Evolutionary conservation across 176 grass and related monocot genomes (phyloP).

Genomic region (Luzula sylvatica): DNA sequence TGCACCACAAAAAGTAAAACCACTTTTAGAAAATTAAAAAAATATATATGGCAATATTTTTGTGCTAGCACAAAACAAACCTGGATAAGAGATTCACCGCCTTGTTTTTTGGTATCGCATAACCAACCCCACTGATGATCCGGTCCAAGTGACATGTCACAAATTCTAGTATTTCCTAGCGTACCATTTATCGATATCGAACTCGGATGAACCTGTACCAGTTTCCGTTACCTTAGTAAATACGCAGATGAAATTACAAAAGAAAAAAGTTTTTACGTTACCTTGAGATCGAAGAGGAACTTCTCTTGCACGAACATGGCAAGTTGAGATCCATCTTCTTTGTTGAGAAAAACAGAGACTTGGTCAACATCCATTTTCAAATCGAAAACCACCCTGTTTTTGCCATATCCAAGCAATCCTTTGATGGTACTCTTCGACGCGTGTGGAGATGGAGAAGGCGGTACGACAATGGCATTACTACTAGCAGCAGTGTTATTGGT

Average conservation of each 20-base stretch:
- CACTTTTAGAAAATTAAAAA: constrained; percentile 19
- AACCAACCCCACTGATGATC: constrained; percentile 94
- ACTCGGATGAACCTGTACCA: constrained; percentile 67
- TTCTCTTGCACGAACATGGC: constrained; percentile 95
- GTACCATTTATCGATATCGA: constrained; percentile 82
- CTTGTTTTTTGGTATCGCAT: constrained; percentile 78
- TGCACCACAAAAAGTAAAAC: constrained; percentile 25
- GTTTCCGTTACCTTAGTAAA: not conserved
- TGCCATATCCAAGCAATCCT: constrained; percentile 91
- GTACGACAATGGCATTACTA: not conserved
- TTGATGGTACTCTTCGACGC: constrained; percentile 34
- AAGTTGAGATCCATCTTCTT: constrained; percentile 90
- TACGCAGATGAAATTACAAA: too few species aligned
- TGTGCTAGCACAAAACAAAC: constrained; percentile 21
- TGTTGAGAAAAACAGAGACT: constrained; percentile 95
- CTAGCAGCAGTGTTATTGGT: not conserved
- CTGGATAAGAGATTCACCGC: constrained; percentile 92
- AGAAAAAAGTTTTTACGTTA: constrained; percentile 24
- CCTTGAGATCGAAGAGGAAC: constrained; percentile 94
- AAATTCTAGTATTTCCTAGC: constrained; percentile 88
- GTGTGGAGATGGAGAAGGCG: constrained; percentile 7
- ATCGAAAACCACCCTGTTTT: constrained; percentile 77
- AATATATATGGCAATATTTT: too few species aligned
- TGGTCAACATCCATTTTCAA: constrained; percentile 94
- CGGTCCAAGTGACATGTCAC: constrained; percentile 89